A percentile compares a stretch with the other conserved stretches of the same genome.
phyloP scores from a whole-genome alignment of 2,329 filamentous ascomycete genomes.

The Fusarium drepaniforme region DNA sequence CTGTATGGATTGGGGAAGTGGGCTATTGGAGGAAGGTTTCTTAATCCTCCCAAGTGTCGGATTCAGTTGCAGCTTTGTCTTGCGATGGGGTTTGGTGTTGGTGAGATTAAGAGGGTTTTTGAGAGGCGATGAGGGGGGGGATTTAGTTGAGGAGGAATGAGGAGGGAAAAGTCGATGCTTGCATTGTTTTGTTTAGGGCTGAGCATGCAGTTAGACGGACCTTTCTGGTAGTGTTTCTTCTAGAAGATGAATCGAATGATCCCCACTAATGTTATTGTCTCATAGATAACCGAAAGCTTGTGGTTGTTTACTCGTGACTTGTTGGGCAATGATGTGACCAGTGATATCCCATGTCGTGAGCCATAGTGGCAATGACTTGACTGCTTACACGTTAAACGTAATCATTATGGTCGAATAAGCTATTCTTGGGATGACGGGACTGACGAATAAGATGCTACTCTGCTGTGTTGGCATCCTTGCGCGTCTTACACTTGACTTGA shows the following conservation, averaged over 20 bases:
- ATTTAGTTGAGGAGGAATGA: not conserved
- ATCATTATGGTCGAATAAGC: not conserved
- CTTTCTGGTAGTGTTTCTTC: not conserved
- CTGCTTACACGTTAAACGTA: not conserved
- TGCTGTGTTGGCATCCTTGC: not conserved
- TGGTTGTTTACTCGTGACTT: not conserved
- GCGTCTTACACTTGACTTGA: not conserved
- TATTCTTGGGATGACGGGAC: not conserved
- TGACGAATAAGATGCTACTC: not conserved
- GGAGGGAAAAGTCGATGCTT: not conserved
- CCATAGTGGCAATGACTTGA: not conserved
- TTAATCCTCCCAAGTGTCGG: constrained; percentile 65
- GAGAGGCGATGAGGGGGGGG: not conserved
- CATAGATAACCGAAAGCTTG: not conserved
- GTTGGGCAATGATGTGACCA: not conserved
- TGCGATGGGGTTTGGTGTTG: constrained; percentile 3
- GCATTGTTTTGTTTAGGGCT: not conserved
- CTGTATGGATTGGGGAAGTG: constrained; percentile 34
- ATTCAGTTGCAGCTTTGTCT: constrained; percentile 60
- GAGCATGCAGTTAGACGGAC: not conserved
- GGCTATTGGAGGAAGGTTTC: constrained; percentile 56
- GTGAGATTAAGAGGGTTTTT: not conserved
- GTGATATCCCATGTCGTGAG: not conserved
- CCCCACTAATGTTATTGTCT: not conserved
- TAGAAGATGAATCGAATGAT: not conserved